Base-by-base conservation (phyloP, 2,329 filamentous ascomycete genomes). In the Alternaria rosae region DNA sequence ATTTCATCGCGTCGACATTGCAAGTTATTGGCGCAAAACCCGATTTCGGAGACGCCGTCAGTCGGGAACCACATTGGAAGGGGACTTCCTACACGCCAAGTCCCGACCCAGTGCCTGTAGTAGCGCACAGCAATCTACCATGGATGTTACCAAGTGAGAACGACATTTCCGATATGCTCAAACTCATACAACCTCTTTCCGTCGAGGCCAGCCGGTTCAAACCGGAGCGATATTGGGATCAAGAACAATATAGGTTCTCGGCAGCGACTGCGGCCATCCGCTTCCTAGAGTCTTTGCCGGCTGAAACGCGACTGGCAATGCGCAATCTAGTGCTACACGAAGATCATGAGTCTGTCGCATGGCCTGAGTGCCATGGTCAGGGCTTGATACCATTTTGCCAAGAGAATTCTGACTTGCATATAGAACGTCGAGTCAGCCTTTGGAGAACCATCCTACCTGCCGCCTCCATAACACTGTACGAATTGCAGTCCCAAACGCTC, bases 341-440 rank as follows among this genome's bases (percentile, higher is more conserved):
- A 35, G 10, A 54, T 26, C 20, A 15, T 7, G 12, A 25, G n/a
- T 42, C 43, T 4, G 44, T 50, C 9, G 50, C 44, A 8, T 5
- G 41, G 8, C 50, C 59, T 5, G 48, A 57, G 12, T 53, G 47
- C 12, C 62, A 67, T 42, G 62, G 13, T n/a, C 48, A 42, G 23
- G 65, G 59, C 5, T 38, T 67, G 3, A 60, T 67, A 11, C 20
- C 50, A 11, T 65, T 56, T 30, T 58, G 55, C 28, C 23, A 28
- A 30, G 45, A 57, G 11, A 67, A 67, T 15, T 30, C 28, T 15
- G n/a, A 23, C 2, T 53, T 67, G 5, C 55, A 44, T 8, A 25
- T 65, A 2, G 45, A 58, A 25, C 50, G 58, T 8, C 23, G 17
- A 6, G 58, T 58, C 5, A 54, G 47, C 11, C 41, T 61, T 7